Percentiles rank a stretch among this genome's conserved stretches.
These are phyloP conservation scores for Mycena galericulata DNA, from an alignment of 768 basidiomycete genomes.

Conservation along the genomic window DNA sequence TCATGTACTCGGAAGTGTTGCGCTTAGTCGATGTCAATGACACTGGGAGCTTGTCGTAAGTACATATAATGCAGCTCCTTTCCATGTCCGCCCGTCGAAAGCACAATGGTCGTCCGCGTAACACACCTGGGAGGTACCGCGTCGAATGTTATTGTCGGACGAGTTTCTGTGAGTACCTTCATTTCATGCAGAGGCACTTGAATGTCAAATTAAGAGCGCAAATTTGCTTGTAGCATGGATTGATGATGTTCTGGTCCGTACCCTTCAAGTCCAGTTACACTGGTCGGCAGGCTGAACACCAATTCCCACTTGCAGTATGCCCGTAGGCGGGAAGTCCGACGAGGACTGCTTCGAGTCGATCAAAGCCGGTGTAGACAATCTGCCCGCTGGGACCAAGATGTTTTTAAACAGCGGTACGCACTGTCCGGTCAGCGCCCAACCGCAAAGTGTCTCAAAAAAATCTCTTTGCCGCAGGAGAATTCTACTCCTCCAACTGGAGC, in stretches of 20 bases:
- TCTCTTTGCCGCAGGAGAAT: constrained; percentile 14
- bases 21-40: neutral
- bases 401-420: constrained; percentile 58
- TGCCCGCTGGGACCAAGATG: constrained; percentile 59
- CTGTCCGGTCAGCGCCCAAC: neutral
- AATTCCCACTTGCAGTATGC: constrained; percentile 47
- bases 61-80: no score
- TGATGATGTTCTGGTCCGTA: constrained; percentile 33
- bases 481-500: constrained; percentile 13
- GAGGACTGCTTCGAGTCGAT: constrained; percentile 73
- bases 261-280: neutral
- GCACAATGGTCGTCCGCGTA: neutral
- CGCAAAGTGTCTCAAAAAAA: no score
- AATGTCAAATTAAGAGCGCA: neutral
- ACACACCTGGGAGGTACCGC: constrained; percentile 15
- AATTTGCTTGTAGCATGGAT: constrained; percentile 28
- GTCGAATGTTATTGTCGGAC: constrained; percentile 13
- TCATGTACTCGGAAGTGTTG: no score
- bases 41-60: no score
- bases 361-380: constrained; percentile 60
- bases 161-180: constrained; percentile 5
- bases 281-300: neutral
- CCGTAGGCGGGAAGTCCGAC: constrained; percentile 58
- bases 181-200: neutral
- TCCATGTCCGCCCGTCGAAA: no score